These are phyloP conservation scores for Orbilia ellipsospora DNA, from an alignment of 2,329 filamentous ascomycete genomes.

Conservation along the genomic window DNA sequence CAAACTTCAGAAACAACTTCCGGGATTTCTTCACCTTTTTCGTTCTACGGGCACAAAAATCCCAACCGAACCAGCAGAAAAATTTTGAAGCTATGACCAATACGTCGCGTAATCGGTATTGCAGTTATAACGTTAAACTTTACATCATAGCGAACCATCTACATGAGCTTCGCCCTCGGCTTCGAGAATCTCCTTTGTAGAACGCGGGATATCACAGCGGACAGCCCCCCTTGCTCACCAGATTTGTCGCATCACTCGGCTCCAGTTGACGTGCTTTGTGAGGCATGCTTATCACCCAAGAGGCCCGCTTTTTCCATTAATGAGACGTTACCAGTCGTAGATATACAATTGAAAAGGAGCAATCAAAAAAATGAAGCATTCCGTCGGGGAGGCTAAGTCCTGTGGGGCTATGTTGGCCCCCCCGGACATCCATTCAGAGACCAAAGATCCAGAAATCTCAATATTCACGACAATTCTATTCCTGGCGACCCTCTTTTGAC, in stretches of 20 bases:
- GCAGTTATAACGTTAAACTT: slow-evolving; percentile 53
- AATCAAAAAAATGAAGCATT: slow-evolving; percentile 20
- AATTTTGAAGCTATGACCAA: slow-evolving; percentile 36
- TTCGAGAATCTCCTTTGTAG: slow-evolving; percentile 27
- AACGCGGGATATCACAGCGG: slow-evolving; percentile 7
- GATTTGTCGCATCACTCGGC: slow-evolving; percentile 44
- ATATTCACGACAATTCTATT: slow-evolving; percentile 46
- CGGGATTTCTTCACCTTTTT: slow-evolving; percentile 14
- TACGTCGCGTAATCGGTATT: slow-evolving; percentile 41
- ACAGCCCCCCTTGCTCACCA: neutral
- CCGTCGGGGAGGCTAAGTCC: slow-evolving; percentile 42
- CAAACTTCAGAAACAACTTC: slow-evolving; percentile 20
- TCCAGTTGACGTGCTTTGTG: slow-evolving; percentile 40
- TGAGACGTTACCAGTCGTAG: neutral
- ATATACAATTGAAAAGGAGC: slow-evolving; percentile 18
- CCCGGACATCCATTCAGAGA: slow-evolving; percentile 40
- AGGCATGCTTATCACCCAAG: slow-evolving; percentile 48
- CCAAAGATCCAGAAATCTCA: slow-evolving; percentile 46
- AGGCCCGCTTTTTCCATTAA: slow-evolving; percentile 21
- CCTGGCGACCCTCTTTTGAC: slow-evolving; percentile 25
- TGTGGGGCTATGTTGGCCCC: slow-evolving; percentile 49
- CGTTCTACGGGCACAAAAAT: slow-evolving; percentile 13
- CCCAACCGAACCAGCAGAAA: slow-evolving; percentile 9
- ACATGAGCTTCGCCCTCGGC: slow-evolving; percentile 29
- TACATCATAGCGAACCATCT: slow-evolving; percentile 49